Evolutionary conservation across 2,329 filamentous ascomycete genomes (phyloP), one percentile per base, ranked within the genome.

Genomic region (Dendrostoma leiphaemia): DNA sequence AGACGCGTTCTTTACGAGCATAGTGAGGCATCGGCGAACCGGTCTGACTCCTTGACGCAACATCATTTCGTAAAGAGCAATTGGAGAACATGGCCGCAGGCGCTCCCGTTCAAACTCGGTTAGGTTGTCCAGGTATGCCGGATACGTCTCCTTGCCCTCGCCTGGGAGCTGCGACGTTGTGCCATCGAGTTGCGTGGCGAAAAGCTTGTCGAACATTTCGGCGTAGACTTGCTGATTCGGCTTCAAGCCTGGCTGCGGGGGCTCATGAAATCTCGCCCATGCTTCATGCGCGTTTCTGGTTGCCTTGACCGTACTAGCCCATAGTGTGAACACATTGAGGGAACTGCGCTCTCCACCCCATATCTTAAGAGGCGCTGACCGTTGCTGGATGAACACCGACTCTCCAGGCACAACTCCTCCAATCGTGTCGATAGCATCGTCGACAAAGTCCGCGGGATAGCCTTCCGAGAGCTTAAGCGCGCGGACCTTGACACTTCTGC

Each of bases 91-190:
- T 1, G 87, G 82, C 13, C 76, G 72, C 40, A 84, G 71, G n/a
- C 82, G 76, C 35, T 83, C 78, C 60, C 82, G 82, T 54, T 89
- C 87, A 51, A 85, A 82, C n/a, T 85, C 79, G 55, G 76, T 88
- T 63, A 77, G 78, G 67, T 77, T 89, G 67, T 73, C 71, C 52
- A 82, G 76, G 19, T 84, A 71, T 19, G 83, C 75, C 1, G 81
- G 74, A 12, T 78, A 69, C 8, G 78, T 71, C 63, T 86, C 83
- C 57, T 69, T 75, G 35, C 73, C 73, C 61, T 89, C 86, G 12
- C 88, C 88, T 6, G 86, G 83, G 2, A 82, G 64, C 13, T 75
- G 56, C 6, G 44, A 40, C 0, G 56, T 49, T 3, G 45, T 24
- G 53, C 63, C 37, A 41, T 65, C 61, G 23, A 67, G 61, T 4